phyloP scores from a whole-genome alignment of 108 stramenopile genomes.

The Fistulifera pelliculosa region DNA sequence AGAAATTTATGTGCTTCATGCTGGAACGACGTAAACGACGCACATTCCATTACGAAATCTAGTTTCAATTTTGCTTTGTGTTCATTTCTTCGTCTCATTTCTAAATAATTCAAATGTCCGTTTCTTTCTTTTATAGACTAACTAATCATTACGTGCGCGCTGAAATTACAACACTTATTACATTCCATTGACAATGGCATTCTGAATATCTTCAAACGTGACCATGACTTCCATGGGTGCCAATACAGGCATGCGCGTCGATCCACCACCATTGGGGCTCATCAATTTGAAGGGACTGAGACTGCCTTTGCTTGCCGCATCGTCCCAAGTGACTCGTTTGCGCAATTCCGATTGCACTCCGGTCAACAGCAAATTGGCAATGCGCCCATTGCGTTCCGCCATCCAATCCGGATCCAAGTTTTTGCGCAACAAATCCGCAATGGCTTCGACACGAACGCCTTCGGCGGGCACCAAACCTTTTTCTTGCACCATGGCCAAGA shows the following conservation, averaged over 20 bases:
- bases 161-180: slow-evolving; percentile 27
- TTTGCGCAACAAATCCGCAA: slow-evolving; percentile 56
- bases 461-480: slow-evolving; percentile 67
- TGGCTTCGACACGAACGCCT: slow-evolving; percentile 60
- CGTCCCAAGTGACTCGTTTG: slow-evolving; percentile 47
- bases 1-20: no score
- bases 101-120: no score
- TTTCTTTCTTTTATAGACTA: no score
- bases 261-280: slow-evolving; percentile 32
- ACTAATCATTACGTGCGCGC: no score
- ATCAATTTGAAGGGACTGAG: slow-evolving; percentile 53
- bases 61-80: no score
- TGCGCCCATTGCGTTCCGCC: slow-evolving; percentile 70
- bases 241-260: slow-evolving; percentile 59
- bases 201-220: slow-evolving; percentile 83
- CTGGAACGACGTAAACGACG: no score
- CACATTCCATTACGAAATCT: no score
- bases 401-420: slow-evolving; percentile 81
- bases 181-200: slow-evolving; percentile 82
- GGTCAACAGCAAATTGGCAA: slow-evolving; percentile 64
- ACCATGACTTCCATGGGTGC: slow-evolving; percentile 74
- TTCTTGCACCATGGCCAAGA: slow-evolving; percentile 50
- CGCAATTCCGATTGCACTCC: slow-evolving; percentile 57
- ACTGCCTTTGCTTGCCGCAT: slow-evolving; percentile 37
- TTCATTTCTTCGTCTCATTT: no score